Base-by-base conservation (phyloP, 805 yeast species). In the Myxozyma monticola region DNA sequence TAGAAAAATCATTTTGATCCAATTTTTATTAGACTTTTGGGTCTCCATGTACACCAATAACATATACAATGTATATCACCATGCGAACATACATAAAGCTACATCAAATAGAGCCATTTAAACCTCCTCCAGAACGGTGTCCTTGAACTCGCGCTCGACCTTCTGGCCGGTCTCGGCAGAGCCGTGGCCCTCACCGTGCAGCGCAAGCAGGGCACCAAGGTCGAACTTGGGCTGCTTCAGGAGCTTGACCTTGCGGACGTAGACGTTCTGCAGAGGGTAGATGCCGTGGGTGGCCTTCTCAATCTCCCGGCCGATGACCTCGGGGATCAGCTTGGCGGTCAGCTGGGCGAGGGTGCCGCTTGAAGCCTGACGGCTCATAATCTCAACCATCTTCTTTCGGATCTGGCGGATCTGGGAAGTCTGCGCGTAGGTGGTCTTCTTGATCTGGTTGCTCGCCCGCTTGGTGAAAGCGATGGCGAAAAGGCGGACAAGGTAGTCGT, bases 181-280 rank as follows among this genome's bases (percentile, higher is more conserved):
- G 64, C 89, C 72, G 65, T 84, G 78, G 68, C 79, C 82, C 81
- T 91, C 98, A 78, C 98, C 98, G 83, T 91, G 98, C 72, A 91
- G 86, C 71, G 97, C 84, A 75, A 91, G 79, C 73, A 91, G 84
- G 71, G 95, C 78, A 77, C 96, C 96, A 71, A 91, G 84, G 76
- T 91, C 98, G 83, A 90, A 88, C 81, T 90, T 91, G 75, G 98
- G 98, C 79, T 85, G 95, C 81, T 91, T 91, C 78, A 91, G 88
- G 75, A 91, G 83, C 84, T 91, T 91, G 70, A 91, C 97, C 82
- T 91, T 91, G 84, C 97, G 90, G 77, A 91, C 87, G 85, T 89
- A 95, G 71, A 90, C 95, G 81, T 91, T 89, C 81, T 91, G 98
- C 75, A 91, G 84, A 71, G 98, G 98, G 84, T 79, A 89, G 80